Evolutionary conservation across 108 stramenopile species (phyloP), one percentile per base, ranked within the genome.

Genomic region (Epithemia pelagica): DNA sequence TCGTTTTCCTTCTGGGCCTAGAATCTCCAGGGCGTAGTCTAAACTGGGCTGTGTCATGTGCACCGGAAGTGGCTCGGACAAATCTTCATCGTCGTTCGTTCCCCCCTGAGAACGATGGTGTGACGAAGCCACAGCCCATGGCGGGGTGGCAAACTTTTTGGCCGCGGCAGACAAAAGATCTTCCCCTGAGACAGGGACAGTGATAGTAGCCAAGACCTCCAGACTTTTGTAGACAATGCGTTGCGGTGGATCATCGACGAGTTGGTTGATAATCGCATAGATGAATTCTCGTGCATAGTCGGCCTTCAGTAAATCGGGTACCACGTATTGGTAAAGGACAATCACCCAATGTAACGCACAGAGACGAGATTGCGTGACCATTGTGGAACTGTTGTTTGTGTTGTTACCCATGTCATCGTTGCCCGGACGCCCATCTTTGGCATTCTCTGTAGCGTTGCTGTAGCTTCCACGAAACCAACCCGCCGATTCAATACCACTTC

Each of bases 231-330:
- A 75, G 19, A 88, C 79, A 37, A 90, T 90, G n/a, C 67, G 80
- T 62, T 86, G 80, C 0, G 92, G 89, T 27, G 92, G 89, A 65
- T 86, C 73, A 65, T 88, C 89, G 1, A 89, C 84, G 33, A 93
- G 66, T 58, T 90, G 92, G 68, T 89, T 83, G 33, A 93, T 90
- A 52, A 93, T 87, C 26, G 86, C 88, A 67, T 76, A 70, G 23
- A 93, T 79, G 55, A 93, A 93, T 64, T 93, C 92, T 8, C 82
- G 78, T 0, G 92, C 87, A 70, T 85, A 93, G 72, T 93, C 92
- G 8, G 87, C 85, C 54, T 93, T 93, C 46, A 93, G 73, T 26
- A 79, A 65, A 69, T 85, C 82, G 1, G 92, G 92, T 54, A 93
- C 92, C 15, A 93, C 92, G 66, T 74, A 60, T 74, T 93, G 85